Evolutionary conservation across 2,329 filamentous ascomycete genomes (phyloP).

Genomic region (Claviceps digitariae): DNA sequence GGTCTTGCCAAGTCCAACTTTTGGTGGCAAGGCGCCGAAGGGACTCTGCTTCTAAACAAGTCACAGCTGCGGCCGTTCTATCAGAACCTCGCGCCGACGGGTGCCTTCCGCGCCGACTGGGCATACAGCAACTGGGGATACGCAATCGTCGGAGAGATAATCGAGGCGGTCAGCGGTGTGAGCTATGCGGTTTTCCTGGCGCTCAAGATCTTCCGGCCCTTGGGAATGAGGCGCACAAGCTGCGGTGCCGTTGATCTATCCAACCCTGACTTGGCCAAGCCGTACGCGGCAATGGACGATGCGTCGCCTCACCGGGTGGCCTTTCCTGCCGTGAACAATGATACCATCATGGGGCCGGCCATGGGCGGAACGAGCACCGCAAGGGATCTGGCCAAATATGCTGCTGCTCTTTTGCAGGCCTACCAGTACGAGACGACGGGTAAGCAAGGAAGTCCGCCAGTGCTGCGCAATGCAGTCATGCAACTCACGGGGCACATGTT

Average conservation of each 20-base stretch:
- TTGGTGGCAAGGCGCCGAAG: conserved; percentile 1
- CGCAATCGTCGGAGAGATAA: neutral
- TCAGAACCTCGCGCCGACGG: neutral
- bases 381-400: neutral
- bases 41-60: neutral
- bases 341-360: neutral
- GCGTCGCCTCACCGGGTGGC: neutral
- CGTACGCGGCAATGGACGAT: neutral
- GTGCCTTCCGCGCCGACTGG: neutral
- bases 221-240: neutral
- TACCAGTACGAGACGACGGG: neutral
- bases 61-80: neutral
- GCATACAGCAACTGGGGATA: conserved; percentile 2
- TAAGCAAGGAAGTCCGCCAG: neutral
- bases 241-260: neutral
- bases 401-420: neutral
- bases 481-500: neutral
- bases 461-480: neutral
- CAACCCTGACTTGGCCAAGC: neutral
- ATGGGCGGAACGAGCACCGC: neutral
- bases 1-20: neutral
- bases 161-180: neutral
- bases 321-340: neutral
- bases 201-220: neutral
- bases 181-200: neutral